Conservation (phyloP, 1,284 basidiomycete species). For the Taiwanofungus camphoratus region DNA sequence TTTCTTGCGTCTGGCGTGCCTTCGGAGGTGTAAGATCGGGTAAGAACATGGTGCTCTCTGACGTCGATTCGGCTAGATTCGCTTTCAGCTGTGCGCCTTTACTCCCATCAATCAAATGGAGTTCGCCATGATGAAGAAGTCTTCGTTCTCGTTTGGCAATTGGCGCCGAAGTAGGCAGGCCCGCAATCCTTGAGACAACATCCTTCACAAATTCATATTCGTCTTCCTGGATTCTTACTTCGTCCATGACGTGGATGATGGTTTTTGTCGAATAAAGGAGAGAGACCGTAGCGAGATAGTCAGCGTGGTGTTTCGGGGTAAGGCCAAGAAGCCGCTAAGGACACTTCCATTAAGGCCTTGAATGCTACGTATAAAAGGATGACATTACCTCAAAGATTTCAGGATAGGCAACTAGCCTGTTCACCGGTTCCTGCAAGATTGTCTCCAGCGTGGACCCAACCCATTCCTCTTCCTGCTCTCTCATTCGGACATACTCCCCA, state of each 20-base stretch:
- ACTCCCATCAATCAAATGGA: constrained; percentile 13
- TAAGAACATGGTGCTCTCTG: too few species aligned
- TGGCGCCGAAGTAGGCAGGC: constrained; percentile 42
- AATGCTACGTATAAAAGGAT: neutral
- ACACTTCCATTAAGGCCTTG: neutral
- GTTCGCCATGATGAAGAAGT: constrained; percentile 62
- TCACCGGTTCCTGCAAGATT: constrained; percentile 72
- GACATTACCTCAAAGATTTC: constrained; percentile 66
- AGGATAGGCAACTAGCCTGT: constrained; percentile 68
- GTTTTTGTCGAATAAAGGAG: constrained; percentile 63
- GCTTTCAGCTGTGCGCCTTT: neutral
- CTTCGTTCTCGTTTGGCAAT: constrained; percentile 68
- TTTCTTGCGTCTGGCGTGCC: constrained; percentile 2
- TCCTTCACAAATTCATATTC: constrained; percentile 70
- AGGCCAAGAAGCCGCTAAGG: constrained; percentile 54
- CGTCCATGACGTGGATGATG: constrained; percentile 69
- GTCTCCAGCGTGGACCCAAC: constrained; percentile 59
- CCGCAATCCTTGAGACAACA: constrained; percentile 55
- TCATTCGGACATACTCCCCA: constrained; percentile 78
- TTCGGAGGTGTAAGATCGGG: too few species aligned
- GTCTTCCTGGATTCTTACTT: constrained; percentile 80
- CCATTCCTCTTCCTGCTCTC: constrained; percentile 50
- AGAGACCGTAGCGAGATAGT: constrained; percentile 61
- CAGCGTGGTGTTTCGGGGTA: constrained; percentile 65
- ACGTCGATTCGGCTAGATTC: neutral